Evolutionary conservation across 495 filamentous ascomycete species (phyloP).

Genomic region (Hypoxylon lenormandii): DNA sequence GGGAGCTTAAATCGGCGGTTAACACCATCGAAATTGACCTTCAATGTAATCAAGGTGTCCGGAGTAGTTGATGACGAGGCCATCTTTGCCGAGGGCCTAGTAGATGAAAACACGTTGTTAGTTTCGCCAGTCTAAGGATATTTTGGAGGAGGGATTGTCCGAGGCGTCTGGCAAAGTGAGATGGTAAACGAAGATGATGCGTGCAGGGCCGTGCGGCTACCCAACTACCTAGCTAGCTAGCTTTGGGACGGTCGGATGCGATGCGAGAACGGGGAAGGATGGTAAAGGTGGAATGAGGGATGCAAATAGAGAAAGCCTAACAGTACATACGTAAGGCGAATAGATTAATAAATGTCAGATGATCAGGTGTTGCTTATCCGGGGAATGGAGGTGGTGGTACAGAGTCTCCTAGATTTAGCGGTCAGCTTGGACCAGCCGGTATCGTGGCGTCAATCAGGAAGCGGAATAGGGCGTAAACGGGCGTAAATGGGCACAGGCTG

Average conservation of each 20-base stretch:
- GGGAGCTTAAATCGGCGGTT: constrained; percentile 90
- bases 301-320: constrained; percentile 11
- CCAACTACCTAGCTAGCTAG: not conserved
- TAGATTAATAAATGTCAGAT: constrained; percentile 44
- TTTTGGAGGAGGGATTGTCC: not conserved
- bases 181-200: constrained; percentile 16
- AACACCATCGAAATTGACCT: constrained; percentile 77
- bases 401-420: constrained; percentile 36
- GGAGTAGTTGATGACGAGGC: constrained; percentile 47
- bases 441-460: constrained; percentile 39
- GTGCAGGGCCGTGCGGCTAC: not conserved
- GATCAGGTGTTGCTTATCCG: constrained; percentile 38
- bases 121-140: constrained; percentile 1
- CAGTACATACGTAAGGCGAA: constrained; percentile 20
- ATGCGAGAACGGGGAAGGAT: constrained; percentile 7
- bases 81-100: constrained; percentile 37
- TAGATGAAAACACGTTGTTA: constrained; percentile 21
- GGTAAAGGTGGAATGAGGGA: constrained; percentile 6
- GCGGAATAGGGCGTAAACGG: constrained; percentile 1
- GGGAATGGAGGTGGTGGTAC: constrained; percentile 22
- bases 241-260: constrained; percentile 12
- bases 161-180: constrained; percentile 17
- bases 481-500: not conserved
- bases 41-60: constrained; percentile 85
- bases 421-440: constrained; percentile 37